Evolutionary conservation across 2,329 filamentous ascomycete genomes (phyloP), one percentile per base, ranked within the genome.

Genomic region (Epichloe bromicola): DNA sequence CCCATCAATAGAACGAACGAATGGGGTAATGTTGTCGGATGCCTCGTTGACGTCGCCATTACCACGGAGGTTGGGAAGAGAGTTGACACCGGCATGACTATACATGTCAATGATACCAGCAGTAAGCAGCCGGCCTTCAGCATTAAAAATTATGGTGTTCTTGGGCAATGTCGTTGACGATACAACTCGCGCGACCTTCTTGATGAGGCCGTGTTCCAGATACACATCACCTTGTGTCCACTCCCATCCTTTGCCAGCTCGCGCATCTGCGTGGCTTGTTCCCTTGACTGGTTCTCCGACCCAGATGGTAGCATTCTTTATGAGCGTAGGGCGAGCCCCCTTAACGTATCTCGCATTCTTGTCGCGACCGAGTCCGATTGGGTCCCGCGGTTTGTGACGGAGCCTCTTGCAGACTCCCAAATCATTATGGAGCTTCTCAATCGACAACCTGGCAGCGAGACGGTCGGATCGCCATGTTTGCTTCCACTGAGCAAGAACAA

Each of bases 71-170:
- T 60, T 62, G 0, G 82, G 82, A n/a, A 85, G 64, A 15, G 74
- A 70, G 33, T 74, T 69, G 1, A 83, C 75, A 7, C 82, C 80
- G 2, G 80, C 74, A 60, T 86, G 83, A 36, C 75, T 80, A 64
- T 87, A 83, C 79, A 86, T 85, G 59, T 86, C 83, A 46, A 86
- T 78, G 57, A 86, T 80, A 15, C 83, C 83, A 7, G 74, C 72
- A 0, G 83, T 86, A 19, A 86, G 67, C 51, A 74, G 78, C 3
- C 79, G 74, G 1, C 83, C 81, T 26, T 72, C 62, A 4, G 79
- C 81, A 50, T 85, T 70, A 61, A 73, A 82, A 8, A 81, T 59
- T 4, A 75, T 55, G 0, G 70, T 72, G 46, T 76, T 70, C 2
- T 71, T 59, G 1, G 77, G 67, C 26, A 83, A 59, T 0, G 65